Percentiles rank a stretch among this genome's conserved stretches.
Conservation (phyloP, 2,329 filamentous ascomycete species). For the Rhytidhysteron rufulum region DNA sequence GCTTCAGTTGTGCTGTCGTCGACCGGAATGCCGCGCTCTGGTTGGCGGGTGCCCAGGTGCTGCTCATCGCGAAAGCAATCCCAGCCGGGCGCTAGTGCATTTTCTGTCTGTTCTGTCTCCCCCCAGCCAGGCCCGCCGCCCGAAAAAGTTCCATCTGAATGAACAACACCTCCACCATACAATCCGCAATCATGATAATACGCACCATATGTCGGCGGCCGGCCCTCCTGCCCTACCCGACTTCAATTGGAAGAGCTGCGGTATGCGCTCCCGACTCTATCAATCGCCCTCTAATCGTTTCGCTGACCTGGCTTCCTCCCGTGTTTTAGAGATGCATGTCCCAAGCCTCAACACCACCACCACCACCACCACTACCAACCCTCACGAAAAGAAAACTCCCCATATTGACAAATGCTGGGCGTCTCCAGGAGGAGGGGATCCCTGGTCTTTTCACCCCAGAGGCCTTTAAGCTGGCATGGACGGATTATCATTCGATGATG, state of each 20-base stretch:
- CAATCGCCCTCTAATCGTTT: too few species aligned
- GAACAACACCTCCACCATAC: slow-evolving; percentile 13
- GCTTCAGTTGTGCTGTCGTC: slow-evolving; percentile 11
- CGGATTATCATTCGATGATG: slow-evolving; percentile 72
- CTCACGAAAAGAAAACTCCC: slow-evolving; percentile 41
- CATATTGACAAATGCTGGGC: slow-evolving; percentile 43
- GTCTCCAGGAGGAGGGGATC: slow-evolving; percentile 53
- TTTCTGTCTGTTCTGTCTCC: slow-evolving; percentile 10
- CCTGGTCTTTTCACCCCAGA: slow-evolving; percentile 66
- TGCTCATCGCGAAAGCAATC: background rate
- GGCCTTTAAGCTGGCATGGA: slow-evolving; percentile 75
- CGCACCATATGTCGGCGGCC: slow-evolving; percentile 28
- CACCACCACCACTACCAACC: slow-evolving; percentile 5
- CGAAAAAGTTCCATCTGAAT: slow-evolving; percentile 10
- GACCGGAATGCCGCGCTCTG: slow-evolving; percentile 16
- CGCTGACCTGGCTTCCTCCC: background rate
- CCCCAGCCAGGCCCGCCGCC: too few species aligned
- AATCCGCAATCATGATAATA: slow-evolving; percentile 25
- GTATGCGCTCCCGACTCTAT: slow-evolving; percentile 6
- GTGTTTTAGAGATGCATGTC: slow-evolving; percentile 21
- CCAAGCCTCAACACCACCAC: slow-evolving; percentile 11
- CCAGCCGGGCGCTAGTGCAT: slow-evolving; percentile 16
- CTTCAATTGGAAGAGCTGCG: slow-evolving; percentile 9
- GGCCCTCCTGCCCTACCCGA: slow-evolving; percentile 15
- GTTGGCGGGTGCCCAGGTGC: slow-evolving; percentile 23